These are phyloP conservation scores for Hymenoscyphus salicellus DNA, from an alignment of 2,329 filamentous ascomycete genomes.

Conservation along the genomic window DNA sequence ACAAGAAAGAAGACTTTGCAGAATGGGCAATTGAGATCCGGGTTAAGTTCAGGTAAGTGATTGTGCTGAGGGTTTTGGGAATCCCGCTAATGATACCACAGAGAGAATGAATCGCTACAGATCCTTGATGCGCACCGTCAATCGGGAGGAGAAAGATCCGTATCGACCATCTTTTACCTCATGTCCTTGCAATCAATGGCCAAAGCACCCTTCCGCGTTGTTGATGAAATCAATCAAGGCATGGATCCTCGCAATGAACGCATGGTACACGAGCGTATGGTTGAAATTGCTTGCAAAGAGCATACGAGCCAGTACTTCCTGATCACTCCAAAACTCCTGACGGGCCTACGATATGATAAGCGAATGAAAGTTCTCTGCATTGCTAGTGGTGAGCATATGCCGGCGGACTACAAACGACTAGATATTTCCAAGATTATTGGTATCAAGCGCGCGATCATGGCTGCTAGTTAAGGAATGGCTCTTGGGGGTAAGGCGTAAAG, in stretches of 20 bases:
- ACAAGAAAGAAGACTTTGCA: constrained; percentile 92
- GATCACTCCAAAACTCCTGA: constrained; percentile 92
- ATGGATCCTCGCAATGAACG: constrained; percentile 99
- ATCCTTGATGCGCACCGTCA: constrained; percentile 88
- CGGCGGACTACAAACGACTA: constrained; percentile 42
- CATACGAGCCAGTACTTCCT: constrained; percentile 87
- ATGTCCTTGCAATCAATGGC: constrained; percentile 96
- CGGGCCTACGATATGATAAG: constrained; percentile 77
- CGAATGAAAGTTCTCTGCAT: constrained; percentile 95
- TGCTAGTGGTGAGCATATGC: constrained; percentile 77
- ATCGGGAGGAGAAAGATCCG: constrained; percentile 91
- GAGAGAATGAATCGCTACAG: constrained; percentile 77
- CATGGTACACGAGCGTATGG: constrained; percentile 97
- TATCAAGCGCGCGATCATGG: constrained; percentile 30
- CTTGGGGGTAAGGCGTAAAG: neutral
- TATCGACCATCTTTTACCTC: constrained; percentile 97
- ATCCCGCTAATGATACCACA: constrained; percentile 35
- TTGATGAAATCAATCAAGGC: constrained; percentile 99
- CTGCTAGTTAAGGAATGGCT: constrained; percentile 8
- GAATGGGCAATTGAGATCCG: constrained; percentile 91
- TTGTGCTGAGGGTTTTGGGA: constrained; percentile 17
- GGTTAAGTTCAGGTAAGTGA: constrained; percentile 82
- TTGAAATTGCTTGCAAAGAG: constrained; percentile 89
- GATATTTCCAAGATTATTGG: constrained; percentile 33
- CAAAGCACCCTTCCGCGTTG: constrained; percentile 91